phyloP scores from a whole-genome alignment of 176 grass and related monocot genomes.

The Thinopyrum elongatum region DNA sequence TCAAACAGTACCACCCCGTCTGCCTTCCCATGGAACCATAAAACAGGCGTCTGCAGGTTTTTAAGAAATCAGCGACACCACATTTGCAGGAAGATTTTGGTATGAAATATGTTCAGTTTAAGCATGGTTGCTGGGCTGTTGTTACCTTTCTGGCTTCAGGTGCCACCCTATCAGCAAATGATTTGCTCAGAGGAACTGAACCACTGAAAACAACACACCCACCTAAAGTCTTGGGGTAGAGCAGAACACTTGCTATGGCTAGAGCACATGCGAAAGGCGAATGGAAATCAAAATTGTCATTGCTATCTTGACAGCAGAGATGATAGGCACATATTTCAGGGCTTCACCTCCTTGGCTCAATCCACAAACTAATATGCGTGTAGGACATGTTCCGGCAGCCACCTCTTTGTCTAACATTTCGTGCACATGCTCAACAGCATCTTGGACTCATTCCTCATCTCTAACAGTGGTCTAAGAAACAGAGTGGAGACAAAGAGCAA shows the following conservation, averaged over 20 bases:
- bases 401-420: constrained; percentile 49
- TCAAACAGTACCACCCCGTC: constrained; percentile 55
- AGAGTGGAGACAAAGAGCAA: not conserved
- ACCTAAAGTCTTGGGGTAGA: constrained; percentile 62
- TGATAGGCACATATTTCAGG: not conserved
- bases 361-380: constrained; percentile 57
- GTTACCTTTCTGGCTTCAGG: constrained; percentile 59
- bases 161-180: constrained; percentile 28
- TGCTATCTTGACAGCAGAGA: not conserved
- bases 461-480: constrained; percentile 33
- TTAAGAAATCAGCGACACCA: constrained; percentile 7
- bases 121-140: not conserved
- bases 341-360: constrained; percentile 56
- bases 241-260: constrained; percentile 59
- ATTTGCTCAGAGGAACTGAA: constrained; percentile 45
- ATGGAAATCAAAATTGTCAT: not conserved
- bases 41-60: constrained; percentile 49
- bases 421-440: constrained; percentile 52
- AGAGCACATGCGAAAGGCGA: constrained; percentile 23
- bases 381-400: constrained; percentile 33
- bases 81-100: not conserved
- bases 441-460: constrained; percentile 43
- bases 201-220: constrained; percentile 62
- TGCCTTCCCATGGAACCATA: constrained; percentile 71
- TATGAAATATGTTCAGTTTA: not conserved